phyloP scores from a whole-genome alignment of 345 rosid species.

The Cardiospermum halicacabum region DNA sequence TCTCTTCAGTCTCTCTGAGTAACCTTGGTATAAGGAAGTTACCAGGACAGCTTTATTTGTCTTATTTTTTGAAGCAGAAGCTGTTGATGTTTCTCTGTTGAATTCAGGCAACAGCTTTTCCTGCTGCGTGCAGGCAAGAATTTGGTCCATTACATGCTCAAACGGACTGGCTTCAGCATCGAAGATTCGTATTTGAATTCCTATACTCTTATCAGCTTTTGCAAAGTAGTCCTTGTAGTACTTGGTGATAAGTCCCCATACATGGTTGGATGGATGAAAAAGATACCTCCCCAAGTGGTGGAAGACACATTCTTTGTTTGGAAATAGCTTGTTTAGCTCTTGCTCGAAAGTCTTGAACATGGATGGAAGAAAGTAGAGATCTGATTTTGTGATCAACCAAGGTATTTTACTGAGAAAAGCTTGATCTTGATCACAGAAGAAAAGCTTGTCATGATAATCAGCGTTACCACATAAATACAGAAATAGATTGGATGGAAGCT shows the following conservation, averaged over 20 bases:
- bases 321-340: slow-evolving; percentile 15
- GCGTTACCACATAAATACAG: slow-evolving; percentile 9
- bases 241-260: slow-evolving; percentile 4
- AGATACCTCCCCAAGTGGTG: slow-evolving; percentile 20
- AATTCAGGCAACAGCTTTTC: slow-evolving; percentile 14
- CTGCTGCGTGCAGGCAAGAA: slow-evolving; percentile 8
- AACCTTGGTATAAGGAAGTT: slow-evolving; percentile 8
- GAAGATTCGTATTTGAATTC: slow-evolving; percentile 13
- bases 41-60: slow-evolving; percentile 9
- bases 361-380: slow-evolving; percentile 18
- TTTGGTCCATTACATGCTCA: slow-evolving; percentile 13
- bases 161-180: slow-evolving; percentile 12
- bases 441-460: slow-evolving; percentile 16
- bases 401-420: slow-evolving; percentile 7
- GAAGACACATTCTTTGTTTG: slow-evolving; percentile 16
- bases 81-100: background rate
- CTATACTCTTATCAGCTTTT: slow-evolving; percentile 2
- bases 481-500: slow-evolving; percentile 2
- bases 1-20: slow-evolving; percentile 2
- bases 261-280: slow-evolving; percentile 12
- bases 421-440: slow-evolving; percentile 18
- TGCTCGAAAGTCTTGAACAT: slow-evolving; percentile 13
- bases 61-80: background rate
- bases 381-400: slow-evolving; percentile 17
- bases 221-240: slow-evolving; percentile 11